Base-by-base conservation (phyloP, 495 filamentous ascomycete genomes). In the Talaromyces adpressus region DNA sequence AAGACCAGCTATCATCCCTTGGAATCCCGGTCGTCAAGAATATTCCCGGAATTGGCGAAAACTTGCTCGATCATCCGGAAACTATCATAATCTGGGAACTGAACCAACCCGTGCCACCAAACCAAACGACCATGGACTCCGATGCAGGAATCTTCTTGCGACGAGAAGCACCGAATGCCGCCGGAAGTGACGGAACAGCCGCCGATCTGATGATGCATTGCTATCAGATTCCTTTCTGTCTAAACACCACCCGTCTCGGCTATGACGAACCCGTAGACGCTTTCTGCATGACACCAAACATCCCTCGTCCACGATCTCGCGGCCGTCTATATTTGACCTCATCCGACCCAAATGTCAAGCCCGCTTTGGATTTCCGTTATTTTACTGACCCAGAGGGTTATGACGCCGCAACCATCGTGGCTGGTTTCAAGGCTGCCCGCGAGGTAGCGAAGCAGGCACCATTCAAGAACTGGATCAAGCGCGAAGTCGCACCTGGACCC, bases 201-300 rank as follows among this genome's bases (percentile, higher is more conserved):
- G 87, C 87, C 62, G 90, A 94, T 68, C 73, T 94, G 62, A 93
- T 93, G 90, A 91, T 92, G 89, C 91, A 94, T 75, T 93, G 90
- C 80, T 93, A 93, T 74, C 91, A 94, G 73, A 92, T 92, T 62
- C 90, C 89, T 34, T 92, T 92, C 74, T 87, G 85, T 47, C 80
- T 89, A 63, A 89, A 89, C 77, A 89, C 84, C 57, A 72, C 75
- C 5, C 82, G 90, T n/a, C 78, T 93, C 6, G 90, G 90, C 52
- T 92, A 93, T 67, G 83, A 89, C 68, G 79, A 77, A 18, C 88
- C 89, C 30, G 77, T 87, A 32, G 84, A 92, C 69, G 90, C 90
- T 61, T 94, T 94, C 76, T 93, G 90, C 82, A 92, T 94, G 90
- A 93, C 90, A 57, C 91, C 91, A 65, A 94, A 94, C 74, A 94